Percentiles rank a stretch among this genome's conserved stretches.
Conservation (phyloP, 164 flowering plant species). For the Vitis rotundifolia region DNA sequence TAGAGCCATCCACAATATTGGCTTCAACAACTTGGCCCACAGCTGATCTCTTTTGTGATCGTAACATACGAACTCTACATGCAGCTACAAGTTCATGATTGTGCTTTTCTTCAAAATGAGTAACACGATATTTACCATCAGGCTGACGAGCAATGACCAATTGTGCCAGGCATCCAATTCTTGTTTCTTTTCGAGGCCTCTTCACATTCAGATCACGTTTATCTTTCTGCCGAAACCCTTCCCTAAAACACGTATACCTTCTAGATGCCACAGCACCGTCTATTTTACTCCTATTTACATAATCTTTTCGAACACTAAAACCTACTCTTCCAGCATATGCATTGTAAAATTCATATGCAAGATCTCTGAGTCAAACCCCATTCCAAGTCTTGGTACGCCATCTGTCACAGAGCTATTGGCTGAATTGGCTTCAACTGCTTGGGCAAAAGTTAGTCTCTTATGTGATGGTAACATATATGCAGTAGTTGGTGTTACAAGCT, state of each 20-base stretch:
- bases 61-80: conserved; percentile 22
- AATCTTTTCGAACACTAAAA: conserved; percentile 31
- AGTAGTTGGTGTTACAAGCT: conserved; percentile 14
- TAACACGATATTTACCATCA: conserved; percentile 27
- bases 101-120: conserved; percentile 34
- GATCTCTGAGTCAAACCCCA: conserved; percentile 30
- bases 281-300: conserved; percentile 30
- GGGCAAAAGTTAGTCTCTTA: conserved; percentile 19
- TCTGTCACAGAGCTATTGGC: conserved; percentile 9
- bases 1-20: conserved; percentile 11
- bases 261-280: conserved; percentile 32
- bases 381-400: conserved; percentile 28
- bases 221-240: conserved; percentile 28
- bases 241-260: conserved; percentile 29
- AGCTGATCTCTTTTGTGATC: conserved; percentile 24
- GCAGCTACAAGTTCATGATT: conserved; percentile 31
- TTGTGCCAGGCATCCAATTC: conserved; percentile 31
- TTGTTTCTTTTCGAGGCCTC: conserved; percentile 29
- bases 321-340: conserved; percentile 27
- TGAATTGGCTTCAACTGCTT: conserved; percentile 20
- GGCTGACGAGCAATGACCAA: conserved; percentile 27
- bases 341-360: conserved; percentile 32
- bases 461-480: conserved; percentile 25
- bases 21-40: conserved; percentile 17
- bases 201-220: conserved; percentile 22